A percentile compares a stretch with the other conserved stretches of the same genome.
phyloP scores from a whole-genome alignment of 2,329 filamentous ascomycete genomes.

The Fragosphaeria purpurea region DNA sequence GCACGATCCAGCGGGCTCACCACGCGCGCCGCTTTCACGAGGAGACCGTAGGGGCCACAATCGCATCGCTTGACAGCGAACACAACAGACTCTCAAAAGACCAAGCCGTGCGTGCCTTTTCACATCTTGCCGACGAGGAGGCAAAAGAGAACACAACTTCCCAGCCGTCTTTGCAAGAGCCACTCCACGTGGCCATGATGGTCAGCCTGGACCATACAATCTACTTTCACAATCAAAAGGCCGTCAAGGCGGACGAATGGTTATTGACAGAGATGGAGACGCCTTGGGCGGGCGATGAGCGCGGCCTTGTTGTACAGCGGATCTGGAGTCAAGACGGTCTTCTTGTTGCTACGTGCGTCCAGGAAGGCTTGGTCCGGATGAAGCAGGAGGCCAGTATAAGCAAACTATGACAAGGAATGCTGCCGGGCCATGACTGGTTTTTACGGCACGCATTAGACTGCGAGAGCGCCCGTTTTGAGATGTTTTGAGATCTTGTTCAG shows the following conservation, averaged over 20 bases:
- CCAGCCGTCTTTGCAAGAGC: too few relatives aligned
- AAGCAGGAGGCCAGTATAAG: neutral
- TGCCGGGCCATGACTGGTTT: too few relatives aligned
- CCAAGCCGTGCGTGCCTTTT: neutral
- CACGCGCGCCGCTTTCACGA: conserved; percentile 21
- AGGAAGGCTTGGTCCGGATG: conserved; percentile 46
- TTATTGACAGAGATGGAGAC: conserved; percentile 72
- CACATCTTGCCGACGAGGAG: conserved; percentile 2
- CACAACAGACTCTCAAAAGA: neutral
- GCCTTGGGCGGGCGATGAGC: conserved; percentile 67
- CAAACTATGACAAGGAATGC: neutral
- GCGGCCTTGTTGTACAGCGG: conserved; percentile 65
- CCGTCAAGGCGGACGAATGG: conserved; percentile 57
- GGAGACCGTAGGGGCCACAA: too few relatives aligned
- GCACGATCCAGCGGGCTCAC: conserved; percentile 72
- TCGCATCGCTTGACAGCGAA: neutral
- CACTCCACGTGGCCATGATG: conserved; percentile 60
- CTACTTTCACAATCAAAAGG: conserved; percentile 52
- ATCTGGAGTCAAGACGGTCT: conserved; percentile 62
- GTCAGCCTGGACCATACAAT: conserved; percentile 68
- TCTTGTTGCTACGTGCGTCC: conserved; percentile 66
- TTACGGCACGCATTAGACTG: too few relatives aligned
- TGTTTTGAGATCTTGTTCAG: too few relatives aligned
- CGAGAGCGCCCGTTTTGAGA: too few relatives aligned
- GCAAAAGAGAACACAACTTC: neutral